Base-by-base conservation (phyloP, 768 basidiomycete species). In the Podaxis sp. region DNA sequence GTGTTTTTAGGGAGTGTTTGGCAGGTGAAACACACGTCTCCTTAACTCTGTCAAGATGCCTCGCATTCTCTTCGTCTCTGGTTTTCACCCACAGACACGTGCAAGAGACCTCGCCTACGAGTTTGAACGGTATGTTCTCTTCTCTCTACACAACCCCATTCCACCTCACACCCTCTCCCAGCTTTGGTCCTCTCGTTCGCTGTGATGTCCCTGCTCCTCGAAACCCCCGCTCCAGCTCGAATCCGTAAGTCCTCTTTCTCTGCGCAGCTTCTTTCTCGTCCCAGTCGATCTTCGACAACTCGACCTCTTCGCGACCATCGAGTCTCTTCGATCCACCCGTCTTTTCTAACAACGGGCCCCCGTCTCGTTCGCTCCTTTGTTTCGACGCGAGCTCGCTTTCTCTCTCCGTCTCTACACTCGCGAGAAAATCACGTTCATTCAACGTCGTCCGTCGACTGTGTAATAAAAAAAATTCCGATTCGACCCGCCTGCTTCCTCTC, bases 151-250 rank as follows among this genome's bases (percentile, higher is more conserved):
- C 27, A 21, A 11, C 32, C 21, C 27, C 23, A 11, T 35, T 47
- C 53, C 46, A 18, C 62, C 23, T 21, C 27, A 28, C 21, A 18
- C 53, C 63, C 42, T 62, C n/a, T 48, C 23, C 13, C 69, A 93
- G 91, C 59, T 94, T 80, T 65, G 92, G 92, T 16, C 88, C 88
- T 58, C 80, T 95, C 28, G 83, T 93, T 62, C 89, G 92, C 62
- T 95, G 93, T 75, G 93, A 95, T 70, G 91, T 95, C 14, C 92
- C 92, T 16, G 93, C 92, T 1, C 90, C 91, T 1, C 86, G 91
- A 64, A 90, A 90, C 74, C 85, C 87, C 0, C 80, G 87, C 64
- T 84, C 88, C 16, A 82, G 79, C 59, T 81, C 87, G 44, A 90
- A 90, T 68, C 90, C 91, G 91, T 93, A 80, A 91, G 91, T 93